phyloP scores from a whole-genome alignment of 345 rosid genomes.

The Cardiospermum halicacabum region DNA sequence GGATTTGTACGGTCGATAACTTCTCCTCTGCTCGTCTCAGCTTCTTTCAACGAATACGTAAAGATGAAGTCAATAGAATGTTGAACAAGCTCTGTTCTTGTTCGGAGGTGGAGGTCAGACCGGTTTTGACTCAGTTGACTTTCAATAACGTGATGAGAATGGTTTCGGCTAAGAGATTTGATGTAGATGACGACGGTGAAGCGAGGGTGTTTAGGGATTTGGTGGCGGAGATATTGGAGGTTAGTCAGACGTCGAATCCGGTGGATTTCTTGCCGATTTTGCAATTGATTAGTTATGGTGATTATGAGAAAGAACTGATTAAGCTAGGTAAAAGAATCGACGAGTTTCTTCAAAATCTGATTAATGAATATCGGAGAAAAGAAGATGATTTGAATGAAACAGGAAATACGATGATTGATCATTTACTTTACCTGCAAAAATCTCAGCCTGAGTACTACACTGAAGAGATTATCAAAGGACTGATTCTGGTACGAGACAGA shows the following conservation, averaged over 20 bases:
- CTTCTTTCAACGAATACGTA: slow-evolving; percentile 1
- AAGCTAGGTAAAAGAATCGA: slow-evolving; percentile 18
- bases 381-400: background rate
- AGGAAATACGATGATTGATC: slow-evolving; percentile 26
- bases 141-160: slow-evolving; percentile 22
- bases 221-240: slow-evolving; percentile 13
- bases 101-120: slow-evolving; percentile 13
- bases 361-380: slow-evolving; percentile 25
- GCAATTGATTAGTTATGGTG: slow-evolving; percentile 26
- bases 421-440: slow-evolving; percentile 31
- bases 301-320: slow-evolving; percentile 15
- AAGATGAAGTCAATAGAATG: slow-evolving; percentile 21
- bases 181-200: slow-evolving; percentile 18
- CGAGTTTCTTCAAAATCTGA: slow-evolving; percentile 23
- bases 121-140: slow-evolving; percentile 11
- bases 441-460: slow-evolving; percentile 25
- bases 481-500: slow-evolving; percentile 18
- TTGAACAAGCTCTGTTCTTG: slow-evolving; percentile 4
- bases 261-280: slow-evolving; percentile 29
- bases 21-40: slow-evolving; percentile 25
- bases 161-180: slow-evolving; percentile 23
- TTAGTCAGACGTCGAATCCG: slow-evolving; percentile 13
- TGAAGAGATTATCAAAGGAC: slow-evolving; percentile 31
- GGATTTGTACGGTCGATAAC: slow-evolving; percentile 22
- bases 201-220: slow-evolving; percentile 21